phyloP scores from a whole-genome alignment of 305 asterid genomes.

The Lippia alba region DNA sequence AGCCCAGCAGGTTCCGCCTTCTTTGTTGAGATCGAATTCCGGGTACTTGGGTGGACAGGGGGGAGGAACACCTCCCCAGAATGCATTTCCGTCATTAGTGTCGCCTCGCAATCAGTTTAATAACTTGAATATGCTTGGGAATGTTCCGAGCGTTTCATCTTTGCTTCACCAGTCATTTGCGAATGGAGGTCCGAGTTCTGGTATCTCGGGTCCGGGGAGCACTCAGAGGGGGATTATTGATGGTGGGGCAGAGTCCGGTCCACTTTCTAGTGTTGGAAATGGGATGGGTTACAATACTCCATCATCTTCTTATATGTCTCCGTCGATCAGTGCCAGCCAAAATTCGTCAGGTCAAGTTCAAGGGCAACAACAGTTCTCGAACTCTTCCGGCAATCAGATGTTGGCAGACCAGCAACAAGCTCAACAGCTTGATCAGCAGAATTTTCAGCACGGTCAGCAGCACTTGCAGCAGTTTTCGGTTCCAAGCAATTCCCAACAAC shows the following conservation, averaged over 20 bases:
- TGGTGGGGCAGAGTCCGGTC: conserved; percentile 67
- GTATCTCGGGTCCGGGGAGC: conserved; percentile 68
- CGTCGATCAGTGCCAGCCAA: conserved; percentile 55
- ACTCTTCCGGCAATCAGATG: conserved; percentile 61
- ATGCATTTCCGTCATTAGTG: conserved; percentile 63
- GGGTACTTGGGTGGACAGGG: conserved; percentile 82
- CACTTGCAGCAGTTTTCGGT: conserved; percentile 62
- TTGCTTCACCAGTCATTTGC: conserved; percentile 82
- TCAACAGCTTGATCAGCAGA: conserved; percentile 73
- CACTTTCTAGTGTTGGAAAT: conserved; percentile 60
- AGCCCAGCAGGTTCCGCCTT: conserved; percentile 57
- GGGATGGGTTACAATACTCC: conserved; percentile 74
- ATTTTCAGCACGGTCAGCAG: conserved; percentile 79
- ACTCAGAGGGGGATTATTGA: conserved; percentile 65
- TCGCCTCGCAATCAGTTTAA: conserved; percentile 74
- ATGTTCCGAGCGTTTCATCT: conserved; percentile 62
- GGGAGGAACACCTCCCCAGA: conserved; percentile 75
- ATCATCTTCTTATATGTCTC: conserved; percentile 58
- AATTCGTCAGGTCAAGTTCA: conserved; percentile 66
- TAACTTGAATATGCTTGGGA: conserved; percentile 72
- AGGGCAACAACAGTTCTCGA: conserved; percentile 73
- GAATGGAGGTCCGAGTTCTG: conserved; percentile 73
- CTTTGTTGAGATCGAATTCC: conserved; percentile 77
- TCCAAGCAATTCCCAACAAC: conserved; percentile 62
- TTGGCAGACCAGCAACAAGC: conserved; percentile 67